Conservation (phyloP, 1,284 basidiomycete species). For the Macrocybe sp. region DNA sequence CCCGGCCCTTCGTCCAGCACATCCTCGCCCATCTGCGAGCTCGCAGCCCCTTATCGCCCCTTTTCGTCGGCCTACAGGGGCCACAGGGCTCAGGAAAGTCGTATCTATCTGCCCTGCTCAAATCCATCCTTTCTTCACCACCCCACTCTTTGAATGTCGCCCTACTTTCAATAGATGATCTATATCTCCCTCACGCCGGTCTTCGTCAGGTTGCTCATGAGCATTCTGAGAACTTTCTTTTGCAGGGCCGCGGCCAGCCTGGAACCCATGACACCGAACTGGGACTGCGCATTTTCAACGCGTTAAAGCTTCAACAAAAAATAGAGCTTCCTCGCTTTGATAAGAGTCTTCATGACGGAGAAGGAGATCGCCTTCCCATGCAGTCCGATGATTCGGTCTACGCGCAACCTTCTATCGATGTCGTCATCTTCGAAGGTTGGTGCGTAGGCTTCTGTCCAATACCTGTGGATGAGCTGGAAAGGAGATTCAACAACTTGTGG, state of each 20-base stretch:
- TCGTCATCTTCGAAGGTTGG: slow-evolving; percentile 90
- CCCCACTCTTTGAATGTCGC: slow-evolving; percentile 55
- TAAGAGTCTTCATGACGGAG: slow-evolving; percentile 74
- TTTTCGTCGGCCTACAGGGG: slow-evolving; percentile 81
- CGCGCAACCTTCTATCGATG: slow-evolving; percentile 57
- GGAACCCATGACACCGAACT: slow-evolving; percentile 82
- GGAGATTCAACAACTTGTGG: slow-evolving; percentile 37
- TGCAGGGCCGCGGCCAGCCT: slow-evolving; percentile 79
- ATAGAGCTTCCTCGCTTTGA: slow-evolving; percentile 80
- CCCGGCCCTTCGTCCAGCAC: slow-evolving; percentile 30
- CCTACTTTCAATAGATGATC: slow-evolving; percentile 80
- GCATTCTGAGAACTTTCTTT: slow-evolving; percentile 58
- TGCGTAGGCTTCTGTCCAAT: slow-evolving; percentile 73
- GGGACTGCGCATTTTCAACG: slow-evolving; percentile 46
- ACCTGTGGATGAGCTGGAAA: slow-evolving; percentile 39
- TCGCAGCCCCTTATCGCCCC: slow-evolving; percentile 32
- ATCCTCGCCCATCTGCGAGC: slow-evolving; percentile 33
- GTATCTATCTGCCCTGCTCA: slow-evolving; percentile 56
- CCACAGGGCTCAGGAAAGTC: slow-evolving; percentile 87
- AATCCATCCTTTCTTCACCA: slow-evolving; percentile 39
- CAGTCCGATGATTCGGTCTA: slow-evolving; percentile 30
- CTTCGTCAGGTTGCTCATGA: slow-evolving; percentile 49
- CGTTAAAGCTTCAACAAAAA: slow-evolving; percentile 42
- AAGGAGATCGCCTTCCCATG: slow-evolving; percentile 74
- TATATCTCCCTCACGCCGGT: slow-evolving; percentile 70